Evolutionary conservation across 192 early-diverging fungal species (phyloP), one percentile per base, ranked within the genome.

Genomic region (Linnemannia exigua): DNA sequence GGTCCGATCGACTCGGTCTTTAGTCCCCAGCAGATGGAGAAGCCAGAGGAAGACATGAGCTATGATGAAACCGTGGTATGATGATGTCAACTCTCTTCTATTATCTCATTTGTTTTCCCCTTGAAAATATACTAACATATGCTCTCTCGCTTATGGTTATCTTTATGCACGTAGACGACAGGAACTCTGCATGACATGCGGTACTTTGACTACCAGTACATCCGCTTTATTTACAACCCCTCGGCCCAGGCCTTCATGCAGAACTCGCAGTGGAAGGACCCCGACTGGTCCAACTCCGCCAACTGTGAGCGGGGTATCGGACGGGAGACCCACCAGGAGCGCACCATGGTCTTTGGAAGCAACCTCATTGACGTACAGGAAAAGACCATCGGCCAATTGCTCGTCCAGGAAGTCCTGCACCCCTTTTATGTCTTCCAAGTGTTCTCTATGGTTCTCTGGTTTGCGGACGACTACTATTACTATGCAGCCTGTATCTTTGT

Each of bases 401-500:
- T 96, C 14, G 80, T 94, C 11, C 93, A 95, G 80, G 95, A 96
- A 82, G 90, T 95, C 22, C 83, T 96, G n/a, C 92, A 96, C 83
- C 95, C 95, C 9, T 96, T 96, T 76, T 95, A 95, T 80, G 89
- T 96, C 70, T 96, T 96, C 73, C 95, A 95, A 80, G 92, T 92
- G 2, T 93, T 93, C 67, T 95, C 94, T 66, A 92, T 96, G 33
- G 54, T 93, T 17, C 90, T 96, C 9, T 96, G 95, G 99, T 95
- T 91, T 74, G 74, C 95, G 22, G 99, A 99, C 77, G 92, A 98
- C 81, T 99, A 99, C 88, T 98, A 98, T 72, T 98, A 98, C 87
- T 99, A 99, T 84, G 99, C 97, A 0, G 88, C 92, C 22, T 98
- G 97, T 80, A 99, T 99, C 71, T 90, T 98, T 75, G 68, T 98